Evolutionary conservation across 345 rosid genomes (phyloP).

Genomic region (Dimocarpus longan): DNA sequence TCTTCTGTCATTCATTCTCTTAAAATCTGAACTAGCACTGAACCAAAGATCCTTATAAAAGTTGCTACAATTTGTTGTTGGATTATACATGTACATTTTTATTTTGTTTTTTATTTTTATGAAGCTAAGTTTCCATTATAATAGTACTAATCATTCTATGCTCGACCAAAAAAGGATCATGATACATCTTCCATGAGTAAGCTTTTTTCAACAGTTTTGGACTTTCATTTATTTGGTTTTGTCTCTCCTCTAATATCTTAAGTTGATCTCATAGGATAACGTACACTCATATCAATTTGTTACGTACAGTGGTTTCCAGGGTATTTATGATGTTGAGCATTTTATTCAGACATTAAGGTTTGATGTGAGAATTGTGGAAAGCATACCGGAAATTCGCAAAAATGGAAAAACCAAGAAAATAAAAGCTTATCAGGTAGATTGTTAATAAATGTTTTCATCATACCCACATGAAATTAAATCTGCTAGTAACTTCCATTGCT

Average conservation of each 20-base stretch:
- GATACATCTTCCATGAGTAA: background rate
- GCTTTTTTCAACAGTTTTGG: background rate
- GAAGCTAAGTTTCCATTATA: background rate
- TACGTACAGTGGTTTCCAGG: constrained; percentile 80
- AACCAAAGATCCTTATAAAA: background rate
- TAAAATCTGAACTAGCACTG: background rate
- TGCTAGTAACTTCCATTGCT: background rate
- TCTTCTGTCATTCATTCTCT: background rate
- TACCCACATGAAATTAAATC: background rate
- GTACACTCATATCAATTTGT: constrained; percentile 9
- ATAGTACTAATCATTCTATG: background rate
- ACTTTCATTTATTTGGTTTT: background rate
- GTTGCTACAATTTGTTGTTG: background rate
- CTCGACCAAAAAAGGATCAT: background rate
- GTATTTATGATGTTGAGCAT: constrained; percentile 94
- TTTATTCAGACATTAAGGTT: constrained; percentile 78
- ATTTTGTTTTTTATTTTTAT: background rate
- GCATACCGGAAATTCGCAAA: constrained; percentile 79
- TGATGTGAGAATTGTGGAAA: constrained; percentile 89
- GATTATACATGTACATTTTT: background rate
- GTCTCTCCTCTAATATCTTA: background rate
- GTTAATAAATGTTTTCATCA: background rate
- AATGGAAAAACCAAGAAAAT: constrained; percentile 90
- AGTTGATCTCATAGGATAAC: constrained; percentile 7
- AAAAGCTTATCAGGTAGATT: constrained; percentile 79